phyloP scores from a whole-genome alignment of 345 rosid species.

The Anacardium occidentale region DNA sequence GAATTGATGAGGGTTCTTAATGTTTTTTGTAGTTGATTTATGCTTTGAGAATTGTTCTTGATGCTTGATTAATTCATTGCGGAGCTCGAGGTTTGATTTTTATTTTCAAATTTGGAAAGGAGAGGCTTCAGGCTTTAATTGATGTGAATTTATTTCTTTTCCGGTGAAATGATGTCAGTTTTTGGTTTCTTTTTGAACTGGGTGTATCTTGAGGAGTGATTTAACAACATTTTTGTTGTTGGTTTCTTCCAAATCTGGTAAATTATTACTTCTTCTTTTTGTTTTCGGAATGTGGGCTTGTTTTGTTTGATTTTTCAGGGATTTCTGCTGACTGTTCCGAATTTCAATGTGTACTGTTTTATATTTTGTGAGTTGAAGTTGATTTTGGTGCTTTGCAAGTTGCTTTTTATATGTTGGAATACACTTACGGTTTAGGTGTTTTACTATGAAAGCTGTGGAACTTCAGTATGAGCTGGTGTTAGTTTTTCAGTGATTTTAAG shows the following conservation, averaged over 20 bases:
- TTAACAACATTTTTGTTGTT: neutral
- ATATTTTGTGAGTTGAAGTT: neutral
- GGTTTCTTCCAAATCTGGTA: neutral
- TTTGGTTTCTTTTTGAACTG: neutral
- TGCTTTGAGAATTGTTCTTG: too few relatives aligned
- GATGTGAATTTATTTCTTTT: constrained; percentile 7
- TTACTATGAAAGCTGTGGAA: neutral
- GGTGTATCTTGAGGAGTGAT: constrained; percentile 16
- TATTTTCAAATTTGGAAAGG: too few relatives aligned
- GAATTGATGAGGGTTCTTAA: too few relatives aligned
- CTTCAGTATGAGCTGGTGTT: neutral
- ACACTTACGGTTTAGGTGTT: neutral
- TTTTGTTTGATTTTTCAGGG: neutral
- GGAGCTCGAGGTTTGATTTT: too few relatives aligned
- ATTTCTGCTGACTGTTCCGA: neutral
- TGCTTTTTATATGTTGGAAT: neutral
- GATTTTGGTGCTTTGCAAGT: neutral
- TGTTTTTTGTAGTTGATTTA: too few relatives aligned
- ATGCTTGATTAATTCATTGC: too few relatives aligned
- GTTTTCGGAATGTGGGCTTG: neutral
- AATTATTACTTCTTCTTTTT: neutral
- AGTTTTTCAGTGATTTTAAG: neutral
- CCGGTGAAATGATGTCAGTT: constrained; percentile 3
- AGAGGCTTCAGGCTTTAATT: neutral
- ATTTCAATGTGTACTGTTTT: constrained; percentile 1